phyloP scores from a whole-genome alignment of 306 rosid genomes.

The Dryas alaskensis region DNA sequence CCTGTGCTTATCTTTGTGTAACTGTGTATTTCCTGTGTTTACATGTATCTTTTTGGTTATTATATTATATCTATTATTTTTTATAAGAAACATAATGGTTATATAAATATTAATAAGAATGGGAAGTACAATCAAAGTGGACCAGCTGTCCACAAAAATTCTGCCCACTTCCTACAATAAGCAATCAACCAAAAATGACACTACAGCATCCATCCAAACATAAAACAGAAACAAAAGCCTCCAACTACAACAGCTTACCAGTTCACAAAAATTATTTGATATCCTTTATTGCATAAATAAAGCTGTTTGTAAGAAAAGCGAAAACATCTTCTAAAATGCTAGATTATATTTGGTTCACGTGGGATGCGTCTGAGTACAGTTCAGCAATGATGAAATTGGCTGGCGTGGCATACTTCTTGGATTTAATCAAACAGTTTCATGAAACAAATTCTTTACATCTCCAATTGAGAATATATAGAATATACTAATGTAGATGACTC shows the following conservation, averaged over 20 bases:
- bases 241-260: too few relatives aligned
- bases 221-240: too few relatives aligned
- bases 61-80: not conserved
- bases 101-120: not conserved
- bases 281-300: not conserved
- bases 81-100: not conserved
- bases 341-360: not conserved
- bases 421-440: not conserved
- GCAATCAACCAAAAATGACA: too few relatives aligned
- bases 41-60: not conserved
- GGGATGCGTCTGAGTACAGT: not conserved
- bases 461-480: not conserved
- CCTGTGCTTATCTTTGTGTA: slow-evolving; percentile 7
- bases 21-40: not conserved
- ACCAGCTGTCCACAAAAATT: not conserved
- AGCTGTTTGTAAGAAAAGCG: not conserved
- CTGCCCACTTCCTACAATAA: too few relatives aligned
- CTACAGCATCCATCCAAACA: too few relatives aligned
- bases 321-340: not conserved
- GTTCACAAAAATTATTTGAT: not conserved
- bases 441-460: not conserved
- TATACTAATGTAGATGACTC: not conserved
- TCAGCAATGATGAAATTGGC: not conserved
- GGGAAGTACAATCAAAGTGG: not conserved
- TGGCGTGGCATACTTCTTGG: not conserved